Base-by-base conservation (phyloP, 2,329 filamentous ascomycete genomes). In the Monilinia fructicola region DNA sequence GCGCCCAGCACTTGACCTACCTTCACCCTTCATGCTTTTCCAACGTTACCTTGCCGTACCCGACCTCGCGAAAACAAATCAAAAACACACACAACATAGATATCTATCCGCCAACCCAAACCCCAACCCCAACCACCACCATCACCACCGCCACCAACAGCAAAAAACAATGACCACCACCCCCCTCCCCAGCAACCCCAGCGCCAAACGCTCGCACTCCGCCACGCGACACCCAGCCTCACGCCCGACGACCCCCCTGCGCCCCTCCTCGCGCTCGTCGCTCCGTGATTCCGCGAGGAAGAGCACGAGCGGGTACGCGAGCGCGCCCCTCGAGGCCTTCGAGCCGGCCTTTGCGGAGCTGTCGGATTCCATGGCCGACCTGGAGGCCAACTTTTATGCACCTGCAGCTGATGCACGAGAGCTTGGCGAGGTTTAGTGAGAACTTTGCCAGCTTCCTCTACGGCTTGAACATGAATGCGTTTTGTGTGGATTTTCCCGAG, bases 381-480 rank as follows among this genome's bases (percentile, higher is more conserved):
- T 99, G 12, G 95, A 99, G 81, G 92, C 93, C 68, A 98, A 99
- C n/a, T 78, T 93, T 98, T 82, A 92, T 96, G 89, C 93, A 97
- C 77, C 88, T 99, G 72, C 94, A 98, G 78, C 81, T 97, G 70
- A 96, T 99, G 89, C 93, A 99, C 76, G 94, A 98, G 81, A 96
- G 92, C 74, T 79, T 99, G 72, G 87, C 92, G 31, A 87, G 95
- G 35, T 99, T 99, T 79, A 94, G 90, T 78, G 95, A 99, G 82
- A 96, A 91, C 75, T 99, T 99, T 78, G 93, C 93, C 1, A 92
- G 90, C 73, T 98, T 99, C 74, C 80, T 99, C 55, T 99, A 98
- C 74, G 95, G 95, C 2, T 78, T 99, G 77, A 98, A 98, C 76
- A 97, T 99, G 93, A 98, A 97, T 78, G 95, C 95, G 1, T 99